Percentiles rank a stretch among this genome's conserved stretches.
These are phyloP conservation scores for Scutellaria baicalensis DNA, from an alignment of 257 asterid genomes.

Conservation along the genomic window DNA sequence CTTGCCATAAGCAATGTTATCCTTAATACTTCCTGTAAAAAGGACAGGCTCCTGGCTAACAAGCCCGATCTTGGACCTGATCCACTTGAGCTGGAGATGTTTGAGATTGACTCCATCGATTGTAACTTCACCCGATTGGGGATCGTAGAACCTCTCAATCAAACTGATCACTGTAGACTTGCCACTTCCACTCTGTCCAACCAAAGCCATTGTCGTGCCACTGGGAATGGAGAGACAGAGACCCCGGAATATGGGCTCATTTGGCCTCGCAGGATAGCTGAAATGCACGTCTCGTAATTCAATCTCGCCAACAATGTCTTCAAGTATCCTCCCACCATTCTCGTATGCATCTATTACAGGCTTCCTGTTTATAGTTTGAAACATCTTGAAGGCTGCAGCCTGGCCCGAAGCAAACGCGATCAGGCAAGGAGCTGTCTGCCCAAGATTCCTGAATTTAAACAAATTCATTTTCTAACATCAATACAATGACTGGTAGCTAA, in stretches of 20 bases:
- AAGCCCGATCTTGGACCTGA: conserved; percentile 54
- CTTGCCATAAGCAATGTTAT: conserved; percentile 56
- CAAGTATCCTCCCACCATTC: conserved; percentile 24
- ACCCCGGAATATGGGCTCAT: conserved; percentile 42
- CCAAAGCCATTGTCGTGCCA: conserved; percentile 47
- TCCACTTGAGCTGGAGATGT: conserved; percentile 49
- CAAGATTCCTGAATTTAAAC: conserved; percentile 35
- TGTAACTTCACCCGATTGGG: conserved; percentile 42
- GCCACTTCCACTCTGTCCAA: conserved; percentile 75
- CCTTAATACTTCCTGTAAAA: conserved; percentile 51
- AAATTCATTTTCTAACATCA: not conserved
- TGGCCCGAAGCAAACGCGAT: conserved; percentile 51
- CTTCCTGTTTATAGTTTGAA: conserved; percentile 42
- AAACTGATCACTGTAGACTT: conserved; percentile 59
- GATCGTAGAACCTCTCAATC: conserved; percentile 67
- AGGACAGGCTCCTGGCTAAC: conserved; percentile 76
- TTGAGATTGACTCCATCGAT: conserved; percentile 47
- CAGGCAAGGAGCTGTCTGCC: conserved; percentile 55
- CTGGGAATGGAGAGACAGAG: conserved; percentile 32
- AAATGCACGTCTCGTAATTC: conserved; percentile 40
- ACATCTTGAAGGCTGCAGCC: conserved; percentile 60
- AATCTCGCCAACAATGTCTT: conserved; percentile 44
- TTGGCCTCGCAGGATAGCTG: conserved; percentile 55
- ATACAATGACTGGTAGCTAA: too few species aligned
- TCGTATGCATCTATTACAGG: conserved; percentile 51